Evolutionary conservation across 257 asterid genomes (phyloP), one percentile per base, ranked within the genome.

Genomic region (Parsonsia alboflavescens): DNA sequence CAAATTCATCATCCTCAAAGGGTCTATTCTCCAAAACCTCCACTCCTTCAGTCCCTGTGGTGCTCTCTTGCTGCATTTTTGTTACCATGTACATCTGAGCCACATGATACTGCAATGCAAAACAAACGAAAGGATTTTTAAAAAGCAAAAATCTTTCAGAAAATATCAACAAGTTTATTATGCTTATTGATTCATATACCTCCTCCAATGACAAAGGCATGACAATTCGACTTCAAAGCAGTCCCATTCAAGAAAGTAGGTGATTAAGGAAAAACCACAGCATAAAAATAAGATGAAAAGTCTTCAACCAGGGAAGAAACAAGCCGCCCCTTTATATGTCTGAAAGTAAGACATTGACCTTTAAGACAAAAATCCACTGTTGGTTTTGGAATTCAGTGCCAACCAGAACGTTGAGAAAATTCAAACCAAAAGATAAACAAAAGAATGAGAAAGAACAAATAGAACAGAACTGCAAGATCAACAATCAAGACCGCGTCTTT

Each of bases 41-140:
- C 77, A 93, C 98, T 76, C 98, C 98, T 83, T 93, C 97, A 22
- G 81, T 54, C n/a, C 91, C 90, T 26, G 79, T 74, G 61, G 96
- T 89, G 88, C 72, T 91, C 85, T 93, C 81, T 71, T 89, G 96
- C 87, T 89, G 96, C 98, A 93, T 89, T 87, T 88, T 91, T 96
- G 91, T 89, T 36, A 89, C 88, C 88, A 85, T 85, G 75, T 89
- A 91, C 98, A 89, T 91, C 79, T 89, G 98, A 16, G 96, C 98
- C 80, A 86, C 79, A 87, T 91, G 96, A 84, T 86, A 91, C 97
- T 91, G 91, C 90, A 80, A 69, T 42, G 16, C 54, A 68, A 22
- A 65, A 67, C 59, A 78, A 50, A 63, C 10, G 16, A 63, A 73
- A 9, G 49, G 13, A 46, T 2, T 44, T 6, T 26, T 33, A 54